phyloP scores from a whole-genome alignment of 1,284 basidiomycete genomes.

The Microbotryum scabiosae region DNA sequence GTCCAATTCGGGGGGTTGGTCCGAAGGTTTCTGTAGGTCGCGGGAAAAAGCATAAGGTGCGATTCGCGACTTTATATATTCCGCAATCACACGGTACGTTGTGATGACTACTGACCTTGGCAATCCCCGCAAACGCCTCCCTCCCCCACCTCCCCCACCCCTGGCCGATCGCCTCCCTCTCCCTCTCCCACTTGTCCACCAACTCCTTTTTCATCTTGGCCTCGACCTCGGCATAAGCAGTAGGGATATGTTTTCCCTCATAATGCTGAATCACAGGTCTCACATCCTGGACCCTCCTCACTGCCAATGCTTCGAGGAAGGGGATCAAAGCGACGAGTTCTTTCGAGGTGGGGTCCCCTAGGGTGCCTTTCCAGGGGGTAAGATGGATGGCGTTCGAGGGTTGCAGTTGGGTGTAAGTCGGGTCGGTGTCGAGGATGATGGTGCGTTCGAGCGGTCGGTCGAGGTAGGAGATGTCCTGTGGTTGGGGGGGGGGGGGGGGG shows the following conservation, averaged over 20 bases:
- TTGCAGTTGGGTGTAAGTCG: slow-evolving; percentile 67
- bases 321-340: slow-evolving; percentile 86
- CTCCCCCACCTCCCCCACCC: slow-evolving; percentile 45
- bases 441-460: slow-evolving; percentile 91
- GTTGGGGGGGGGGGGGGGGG: no score
- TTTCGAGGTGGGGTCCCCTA: slow-evolving; percentile 37
- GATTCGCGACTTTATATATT: no score
- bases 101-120: slow-evolving; percentile 39
- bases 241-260: slow-evolving; percentile 73
- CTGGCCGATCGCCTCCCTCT: slow-evolving; percentile 41
- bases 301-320: slow-evolving; percentile 66
- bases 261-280: slow-evolving; percentile 79
- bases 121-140: slow-evolving; percentile 52
- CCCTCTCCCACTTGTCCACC: slow-evolving; percentile 71
- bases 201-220: slow-evolving; percentile 66
- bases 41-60: not conserved
- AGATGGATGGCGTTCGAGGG: slow-evolving; percentile 84
- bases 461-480: slow-evolving; percentile 75
- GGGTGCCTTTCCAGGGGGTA: slow-evolving; percentile 73
- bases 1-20: slow-evolving; percentile 52
- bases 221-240: slow-evolving; percentile 82
- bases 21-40: slow-evolving; percentile 44
- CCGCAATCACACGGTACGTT: no score
- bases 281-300: slow-evolving; percentile 55
- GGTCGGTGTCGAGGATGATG: slow-evolving; percentile 73